Evolutionary conservation across 495 filamentous ascomycete species (phyloP).

Genomic region (Aspergillus hancockii): DNA sequence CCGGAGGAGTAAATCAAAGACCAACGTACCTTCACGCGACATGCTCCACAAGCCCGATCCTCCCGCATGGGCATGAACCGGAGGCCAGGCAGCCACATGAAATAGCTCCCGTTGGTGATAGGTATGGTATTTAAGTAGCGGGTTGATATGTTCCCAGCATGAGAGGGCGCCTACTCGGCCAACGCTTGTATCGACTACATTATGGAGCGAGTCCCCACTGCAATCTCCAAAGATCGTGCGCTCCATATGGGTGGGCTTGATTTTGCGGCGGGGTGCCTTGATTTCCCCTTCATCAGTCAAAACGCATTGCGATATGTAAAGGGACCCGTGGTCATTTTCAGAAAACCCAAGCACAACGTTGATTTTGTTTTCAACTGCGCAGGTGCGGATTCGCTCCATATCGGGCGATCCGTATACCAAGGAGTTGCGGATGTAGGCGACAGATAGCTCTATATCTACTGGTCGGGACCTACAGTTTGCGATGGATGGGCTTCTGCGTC

Average conservation of each 20-base stretch:
- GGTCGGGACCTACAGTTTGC: conserved; percentile 36
- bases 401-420: conserved; percentile 44
- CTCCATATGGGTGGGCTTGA: conserved; percentile 66
- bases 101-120: conserved; percentile 51
- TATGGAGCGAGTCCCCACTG: conserved; percentile 38
- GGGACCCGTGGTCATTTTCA: conserved; percentile 44
- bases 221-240: conserved; percentile 61
- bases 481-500: no score
- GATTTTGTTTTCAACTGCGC: conserved; percentile 45
- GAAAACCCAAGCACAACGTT: conserved; percentile 56
- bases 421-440: conserved; percentile 53
- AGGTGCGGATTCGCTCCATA: conserved; percentile 44
- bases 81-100: conserved; percentile 62
- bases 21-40: conserved; percentile 35
- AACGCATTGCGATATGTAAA: conserved; percentile 60
- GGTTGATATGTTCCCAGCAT: conserved; percentile 64
- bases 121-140: conserved; percentile 60
- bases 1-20: neutral
- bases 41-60: conserved; percentile 34
- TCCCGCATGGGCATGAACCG: conserved; percentile 14
- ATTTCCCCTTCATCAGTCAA: conserved; percentile 50
- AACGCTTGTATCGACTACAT: conserved; percentile 45
- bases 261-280: conserved; percentile 48
- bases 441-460: conserved; percentile 44
- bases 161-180: conserved; percentile 48